phyloP scores from a whole-genome alignment of 495 filamentous ascomycete species.

The Xylaria acuta region DNA sequence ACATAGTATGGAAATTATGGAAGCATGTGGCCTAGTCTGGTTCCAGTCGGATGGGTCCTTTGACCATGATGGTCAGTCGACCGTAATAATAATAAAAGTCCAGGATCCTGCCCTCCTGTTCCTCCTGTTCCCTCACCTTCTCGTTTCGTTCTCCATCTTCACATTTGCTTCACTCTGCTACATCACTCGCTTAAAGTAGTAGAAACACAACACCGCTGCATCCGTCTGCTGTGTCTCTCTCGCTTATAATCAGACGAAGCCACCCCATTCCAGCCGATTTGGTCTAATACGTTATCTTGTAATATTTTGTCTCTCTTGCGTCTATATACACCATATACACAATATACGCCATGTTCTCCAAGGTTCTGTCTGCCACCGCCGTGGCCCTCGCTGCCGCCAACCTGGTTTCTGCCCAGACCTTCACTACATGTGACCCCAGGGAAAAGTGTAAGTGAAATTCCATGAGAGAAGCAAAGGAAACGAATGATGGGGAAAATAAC shows the following conservation, averaged over 20 bases:
- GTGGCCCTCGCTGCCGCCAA: constrained; percentile 51
- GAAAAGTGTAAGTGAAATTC: constrained; percentile 61
- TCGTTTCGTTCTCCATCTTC: background rate
- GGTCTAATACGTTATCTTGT: constrained; percentile 17
- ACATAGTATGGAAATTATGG: constrained; percentile 16
- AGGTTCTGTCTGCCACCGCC: constrained; percentile 44
- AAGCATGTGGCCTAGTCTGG: constrained; percentile 11
- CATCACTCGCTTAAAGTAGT: constrained; percentile 30
- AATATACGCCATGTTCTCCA: constrained; percentile 47
- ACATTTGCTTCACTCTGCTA: constrained; percentile 9
- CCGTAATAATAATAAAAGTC: constrained; percentile 11
- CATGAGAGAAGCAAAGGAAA: too few relatives aligned
- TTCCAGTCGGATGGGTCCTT: constrained; percentile 13
- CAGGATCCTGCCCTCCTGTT: constrained; percentile 9
- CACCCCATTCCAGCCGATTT: constrained; percentile 1
- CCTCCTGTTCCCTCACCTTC: constrained; percentile 5
- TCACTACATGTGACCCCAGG: constrained; percentile 75
- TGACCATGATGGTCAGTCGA: background rate
- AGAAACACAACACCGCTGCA: constrained; percentile 20
- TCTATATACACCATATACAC: background rate
- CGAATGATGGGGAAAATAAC: background rate
- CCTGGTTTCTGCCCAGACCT: constrained; percentile 73
- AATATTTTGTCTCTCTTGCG: constrained; percentile 6
- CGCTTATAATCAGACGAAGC: constrained; percentile 22
- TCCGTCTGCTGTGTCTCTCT: constrained; percentile 18